A percentile compares a stretch with the other conserved stretches of the same genome.
Evolutionary conservation across 192 early-diverging fungal species (phyloP).

Genomic region (Coemansia sp.): DNA sequence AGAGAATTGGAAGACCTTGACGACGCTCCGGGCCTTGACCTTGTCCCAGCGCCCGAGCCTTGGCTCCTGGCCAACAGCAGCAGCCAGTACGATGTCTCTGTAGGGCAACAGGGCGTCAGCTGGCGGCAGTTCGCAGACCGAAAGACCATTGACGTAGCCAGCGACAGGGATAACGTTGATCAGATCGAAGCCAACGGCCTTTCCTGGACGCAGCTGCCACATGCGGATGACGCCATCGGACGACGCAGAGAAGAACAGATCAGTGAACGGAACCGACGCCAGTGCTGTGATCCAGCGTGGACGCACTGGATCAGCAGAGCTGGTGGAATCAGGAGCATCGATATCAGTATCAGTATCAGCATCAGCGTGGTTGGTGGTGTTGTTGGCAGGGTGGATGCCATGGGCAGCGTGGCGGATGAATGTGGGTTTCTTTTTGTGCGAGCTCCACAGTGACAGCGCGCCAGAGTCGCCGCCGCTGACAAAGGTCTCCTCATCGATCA

Average conservation of each 20-base stretch:
- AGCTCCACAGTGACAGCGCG: constrained; percentile 90
- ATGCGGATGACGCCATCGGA: constrained; percentile 84
- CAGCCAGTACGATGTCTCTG: constrained; percentile 57
- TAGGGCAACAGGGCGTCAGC: constrained; percentile 12
- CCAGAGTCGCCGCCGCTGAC: constrained; percentile 88
- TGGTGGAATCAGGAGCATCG: background rate
- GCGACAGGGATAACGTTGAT: constrained; percentile 60
- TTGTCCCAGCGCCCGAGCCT: constrained; percentile 87
- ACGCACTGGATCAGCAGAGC: constrained; percentile 8
- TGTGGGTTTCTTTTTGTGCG: constrained; percentile 88
- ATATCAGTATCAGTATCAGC: background rate
- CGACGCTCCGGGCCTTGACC: constrained; percentile 74
- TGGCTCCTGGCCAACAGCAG: constrained; percentile 87
- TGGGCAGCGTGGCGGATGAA: constrained; percentile 77
- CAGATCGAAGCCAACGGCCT: constrained; percentile 58
- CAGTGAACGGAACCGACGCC: constrained; percentile 78
- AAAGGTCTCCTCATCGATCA: constrained; percentile 94
- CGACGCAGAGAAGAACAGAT: constrained; percentile 88
- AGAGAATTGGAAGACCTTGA: constrained; percentile 67
- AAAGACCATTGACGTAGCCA: constrained; percentile 60
- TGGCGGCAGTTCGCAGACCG: constrained; percentile 28
- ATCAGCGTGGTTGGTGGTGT: background rate
- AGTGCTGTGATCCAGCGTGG: constrained; percentile 88
- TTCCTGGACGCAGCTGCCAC: constrained; percentile 78
- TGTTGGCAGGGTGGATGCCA: constrained; percentile 62